A percentile compares a stretch with the other conserved stretches of the same genome.
Conservation (phyloP, 306 rosid genomes). For the Gillenia trifoliata region DNA sequence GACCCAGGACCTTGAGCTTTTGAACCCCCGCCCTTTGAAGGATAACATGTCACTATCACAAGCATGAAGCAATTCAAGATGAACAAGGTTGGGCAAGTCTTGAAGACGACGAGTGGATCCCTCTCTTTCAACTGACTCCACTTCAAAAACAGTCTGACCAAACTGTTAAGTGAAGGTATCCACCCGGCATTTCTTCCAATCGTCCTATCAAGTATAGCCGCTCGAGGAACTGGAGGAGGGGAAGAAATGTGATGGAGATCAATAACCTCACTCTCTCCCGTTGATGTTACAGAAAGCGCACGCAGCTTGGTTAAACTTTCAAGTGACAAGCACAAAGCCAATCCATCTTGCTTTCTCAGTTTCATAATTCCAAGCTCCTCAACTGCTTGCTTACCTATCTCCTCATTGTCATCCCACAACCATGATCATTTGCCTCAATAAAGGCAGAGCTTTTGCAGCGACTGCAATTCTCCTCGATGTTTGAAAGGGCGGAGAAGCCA, state of each 20-base stretch:
- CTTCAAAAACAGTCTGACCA: constrained; percentile 25
- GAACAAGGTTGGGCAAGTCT: constrained; percentile 25
- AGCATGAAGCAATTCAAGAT: constrained; percentile 37
- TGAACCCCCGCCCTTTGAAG: constrained; percentile 47
- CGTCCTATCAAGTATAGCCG: constrained; percentile 35
- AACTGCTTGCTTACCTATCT: constrained; percentile 27
- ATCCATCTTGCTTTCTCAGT: constrained; percentile 25
- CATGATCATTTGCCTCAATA: constrained; percentile 20
- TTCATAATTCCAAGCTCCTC: constrained; percentile 27
- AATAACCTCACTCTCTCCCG: constrained; percentile 17
- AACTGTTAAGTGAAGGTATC: constrained; percentile 28
- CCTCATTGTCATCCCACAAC: constrained; percentile 5
- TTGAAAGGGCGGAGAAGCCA: constrained; percentile 22
- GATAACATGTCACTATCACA: constrained; percentile 42
- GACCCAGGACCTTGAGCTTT: constrained; percentile 56
- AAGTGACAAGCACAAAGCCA: constrained; percentile 29
- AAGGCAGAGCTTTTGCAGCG: constrained; percentile 32
- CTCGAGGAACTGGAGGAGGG: constrained; percentile 33
- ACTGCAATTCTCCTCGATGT: constrained; percentile 18
- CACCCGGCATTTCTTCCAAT: constrained; percentile 33
- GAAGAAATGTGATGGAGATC: constrained; percentile 27
- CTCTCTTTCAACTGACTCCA: constrained; percentile 26
- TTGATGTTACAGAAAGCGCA: constrained; percentile 20
- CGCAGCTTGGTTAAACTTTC: constrained; percentile 12
- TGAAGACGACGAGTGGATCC: constrained; percentile 29